Base-by-base conservation (phyloP, 768 basidiomycete genomes). In the Lentinula edodes region DNA sequence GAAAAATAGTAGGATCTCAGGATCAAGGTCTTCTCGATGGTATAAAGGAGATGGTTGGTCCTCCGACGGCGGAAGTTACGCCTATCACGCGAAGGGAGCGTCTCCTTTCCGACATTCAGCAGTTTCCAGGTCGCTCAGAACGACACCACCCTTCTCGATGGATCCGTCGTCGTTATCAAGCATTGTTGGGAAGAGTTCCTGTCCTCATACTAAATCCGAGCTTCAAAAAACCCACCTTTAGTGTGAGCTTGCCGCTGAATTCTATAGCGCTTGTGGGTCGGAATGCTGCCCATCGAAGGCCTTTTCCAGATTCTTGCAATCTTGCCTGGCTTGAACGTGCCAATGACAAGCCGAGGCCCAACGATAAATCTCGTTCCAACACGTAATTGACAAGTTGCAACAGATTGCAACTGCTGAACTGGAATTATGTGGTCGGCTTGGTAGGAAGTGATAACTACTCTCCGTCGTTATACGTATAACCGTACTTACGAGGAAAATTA, bases 121-220 rank as follows among this genome's bases (percentile, higher is more conserved):
- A 32, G n/a, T 12, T 13, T 13, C 32, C 16, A 59, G 28, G 15
- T 23, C n/a, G 36, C 32, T 36, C 41, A n/a, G 38, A 34, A 34
- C 42, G 7, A 15, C 34, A 46, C 69, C 66, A 63, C 54, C 53
- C 60, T 20, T 79, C 79, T 56, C 74, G 80, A 52, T 83, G 82
- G 82, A 55, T 83, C 54, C 77, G 81, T 56, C 71, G 81, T 58
- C 75, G 88, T 54, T 91, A 86, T 63, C 83, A 79, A 57, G 74
- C 77, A 28, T 77, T 92, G n/a, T 74, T 92, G 7, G 75, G 76
- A 6, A 79, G 77, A n/a, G 62, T 86, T 28, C 91, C 91, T 0
- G 73, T 84, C 36, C 73, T 91, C 13, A 75, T 72, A 7, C 79
- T 76, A 65, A 68, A 65, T 51, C 61, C 46, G 16, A 23, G 32